A percentile compares a stretch with the other conserved stretches of the same genome.
phyloP scores from a whole-genome alignment of 352 stramenopile species.

The Elongisporangium anandrum region DNA sequence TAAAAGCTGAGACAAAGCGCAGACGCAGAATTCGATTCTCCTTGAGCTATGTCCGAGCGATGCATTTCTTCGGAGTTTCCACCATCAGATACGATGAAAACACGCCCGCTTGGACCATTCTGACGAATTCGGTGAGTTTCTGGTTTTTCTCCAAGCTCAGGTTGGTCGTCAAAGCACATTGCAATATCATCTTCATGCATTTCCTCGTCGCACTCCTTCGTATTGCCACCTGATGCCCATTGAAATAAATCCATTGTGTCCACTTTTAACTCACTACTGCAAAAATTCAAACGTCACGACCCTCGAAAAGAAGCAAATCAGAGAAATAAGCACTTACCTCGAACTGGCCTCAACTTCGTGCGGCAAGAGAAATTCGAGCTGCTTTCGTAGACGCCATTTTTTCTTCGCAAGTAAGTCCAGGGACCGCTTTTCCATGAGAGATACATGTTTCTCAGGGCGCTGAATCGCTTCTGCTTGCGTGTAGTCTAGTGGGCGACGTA shows the following conservation, averaged over 20 bases:
- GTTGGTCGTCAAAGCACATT: constrained; percentile 2
- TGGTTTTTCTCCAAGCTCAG: not conserved
- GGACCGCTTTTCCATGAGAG: constrained; percentile 51
- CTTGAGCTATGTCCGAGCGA: not conserved
- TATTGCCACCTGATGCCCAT: constrained; percentile 36
- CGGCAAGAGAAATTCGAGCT: constrained; percentile 55
- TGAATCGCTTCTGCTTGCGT: constrained; percentile 7
- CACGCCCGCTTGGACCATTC: constrained; percentile 16
- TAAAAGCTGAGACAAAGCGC: constrained; percentile 42
- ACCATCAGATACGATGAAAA: constrained; percentile 11
- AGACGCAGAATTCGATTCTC: not conserved
- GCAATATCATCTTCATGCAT: constrained; percentile 1
- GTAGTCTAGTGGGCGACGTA: constrained; percentile 65
- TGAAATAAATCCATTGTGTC: constrained; percentile 64
- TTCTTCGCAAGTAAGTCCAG: constrained; percentile 45
- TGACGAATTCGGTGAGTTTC: not conserved
- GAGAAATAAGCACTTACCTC: too few species aligned
- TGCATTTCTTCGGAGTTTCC: constrained; percentile 2
- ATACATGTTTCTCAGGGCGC: constrained; percentile 12
- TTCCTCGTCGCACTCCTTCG: constrained; percentile 1
- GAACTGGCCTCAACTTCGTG: constrained; percentile 56
- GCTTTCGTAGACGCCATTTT: constrained; percentile 64
- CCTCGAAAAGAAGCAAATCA: too few species aligned
- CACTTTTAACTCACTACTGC: constrained; percentile 36
- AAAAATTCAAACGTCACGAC: too few species aligned